phyloP scores from a whole-genome alignment of 1,139 yeast species.

The Eremothecium sinecaudum region DNA sequence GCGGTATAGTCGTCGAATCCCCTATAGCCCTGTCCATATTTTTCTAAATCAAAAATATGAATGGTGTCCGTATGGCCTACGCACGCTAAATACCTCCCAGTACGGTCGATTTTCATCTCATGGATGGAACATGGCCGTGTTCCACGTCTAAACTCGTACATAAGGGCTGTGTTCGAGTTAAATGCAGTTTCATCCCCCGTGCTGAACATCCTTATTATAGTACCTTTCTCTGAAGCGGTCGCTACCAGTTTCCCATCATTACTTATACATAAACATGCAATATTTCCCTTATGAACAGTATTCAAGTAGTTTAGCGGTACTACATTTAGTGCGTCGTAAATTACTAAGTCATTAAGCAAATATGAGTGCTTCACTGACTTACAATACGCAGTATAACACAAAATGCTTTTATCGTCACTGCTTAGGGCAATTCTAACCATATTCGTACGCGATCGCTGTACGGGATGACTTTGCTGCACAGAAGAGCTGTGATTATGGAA shows the following conservation, averaged over 20 bases:
- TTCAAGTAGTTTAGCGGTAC: slow-evolving; percentile 48
- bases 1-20: slow-evolving; percentile 3
- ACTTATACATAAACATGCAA: slow-evolving; percentile 31
- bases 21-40: slow-evolving; percentile 14
- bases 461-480: neutral
- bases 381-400: slow-evolving; percentile 25
- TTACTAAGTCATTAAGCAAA: slow-evolving; percentile 24
- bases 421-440: slow-evolving; percentile 20
- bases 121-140: slow-evolving; percentile 51
- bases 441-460: slow-evolving; percentile 7
- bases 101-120: slow-evolving; percentile 45
- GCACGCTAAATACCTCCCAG: slow-evolving; percentile 48
- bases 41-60: slow-evolving; percentile 46
- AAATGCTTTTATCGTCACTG: slow-evolving; percentile 26
- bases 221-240: slow-evolving; percentile 64
- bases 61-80: slow-evolving; percentile 61
- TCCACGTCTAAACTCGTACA: slow-evolving; percentile 59
- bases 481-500: slow-evolving; percentile 2
- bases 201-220: slow-evolving; percentile 51
- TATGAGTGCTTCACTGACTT: slow-evolving; percentile 16
- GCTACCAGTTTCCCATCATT: slow-evolving; percentile 48
- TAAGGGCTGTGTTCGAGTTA: slow-evolving; percentile 20
- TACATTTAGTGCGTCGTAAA: slow-evolving; percentile 53
- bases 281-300: slow-evolving; percentile 25
- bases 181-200: slow-evolving; percentile 21